Base-by-base conservation (phyloP, 306 rosid genomes). In the Vigna hirtella region DNA sequence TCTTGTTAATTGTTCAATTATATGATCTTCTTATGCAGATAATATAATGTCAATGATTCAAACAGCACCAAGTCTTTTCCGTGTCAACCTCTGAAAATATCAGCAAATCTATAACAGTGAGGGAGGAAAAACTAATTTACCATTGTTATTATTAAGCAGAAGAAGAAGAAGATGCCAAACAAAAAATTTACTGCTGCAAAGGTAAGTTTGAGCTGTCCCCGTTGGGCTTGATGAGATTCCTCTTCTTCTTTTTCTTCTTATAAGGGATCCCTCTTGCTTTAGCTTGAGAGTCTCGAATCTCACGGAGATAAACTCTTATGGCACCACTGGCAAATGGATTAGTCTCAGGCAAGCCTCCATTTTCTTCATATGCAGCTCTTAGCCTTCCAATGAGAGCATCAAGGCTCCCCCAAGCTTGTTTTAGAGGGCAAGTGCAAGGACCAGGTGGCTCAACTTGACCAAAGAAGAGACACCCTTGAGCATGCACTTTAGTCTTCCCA, bases 361-460 rank as follows among this genome's bases (percentile, higher is more conserved):
- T 91, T 85, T 93, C 97, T 73, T 93, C 97, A 40, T 88, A 92
- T 18, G 97, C 97, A 1, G 95, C 97, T 48, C 97, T 82, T 10
- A 92, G 87, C n/a, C 97, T 84, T 7, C 97, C 97, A 45, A 92
- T 89, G 71, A 92, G 88, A 0, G 96, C 96, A 63, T 92, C 97
- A 4, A 92, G 90, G 77, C 97, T 92, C 9, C 95, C 95, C 92
- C 95, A 90, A 1, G 95, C 95, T 79, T 90, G 95, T 16, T 66
- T 78, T 5, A 92, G 89, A 2, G 97, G 97, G 77, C 97, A 92
- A 0, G 93, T 86, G 76, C 97, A 92, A 9, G 97, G 91, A 3
- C 89, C 93, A 1, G 90, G 91, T 0, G 97, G 97, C 30, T 88
- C 87, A 1, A 83, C 86, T 32, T 88, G 92, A 0, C 97, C 97